Base-by-base conservation (phyloP, 495 filamentous ascomycete species). In the Penicillium nucicola region DNA sequence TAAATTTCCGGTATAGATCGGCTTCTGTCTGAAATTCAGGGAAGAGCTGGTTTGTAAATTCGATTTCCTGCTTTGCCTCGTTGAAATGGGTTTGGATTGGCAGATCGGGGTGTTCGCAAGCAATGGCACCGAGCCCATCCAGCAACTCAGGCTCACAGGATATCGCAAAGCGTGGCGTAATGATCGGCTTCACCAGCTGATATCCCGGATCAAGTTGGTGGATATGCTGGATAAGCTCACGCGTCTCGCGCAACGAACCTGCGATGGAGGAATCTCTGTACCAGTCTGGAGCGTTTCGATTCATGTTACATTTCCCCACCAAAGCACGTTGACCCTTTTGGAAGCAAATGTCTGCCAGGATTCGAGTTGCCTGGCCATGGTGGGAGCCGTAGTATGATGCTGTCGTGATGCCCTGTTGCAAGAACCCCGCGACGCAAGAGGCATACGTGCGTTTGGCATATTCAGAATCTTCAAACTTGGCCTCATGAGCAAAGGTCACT, bases 21-120 rank as follows among this genome's bases (percentile, higher is more conserved):
- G 74, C 76, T 52, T 86, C 81, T 25, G 65, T 77, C 2, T 47
- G 47, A 14, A 77, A 80, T 9, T 70, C 46, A 4, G 82, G 83
- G 52, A 83, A 85, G 5, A 84, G 57, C 18, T 69, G 57, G 5
- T 45, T 55, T 1, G 81, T 84, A 15, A 75, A 72, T 1, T 52
- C 38, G 20, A 85, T 79, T 59, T 86, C 82, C 41, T 78, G 71
- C 50, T 67, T 61, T 0, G 80, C 78, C 50, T 85, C 82, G 50
- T 84, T 80, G 67, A 85, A 84, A 57, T 86, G 83, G 25, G 83
- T 84, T 53, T 87, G 84, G 23, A 87, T 77, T 0, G 78, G 73
- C 13, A 87, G 54, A 22, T 78, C 71, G 7, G 74, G 74, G 37
- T 84, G 67, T 18, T 71, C 57, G 13, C 45, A 49, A 0, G 76